phyloP scores from a whole-genome alignment of 2,329 filamentous ascomycete genomes.

The Dothidotthia symphoricarpi region DNA sequence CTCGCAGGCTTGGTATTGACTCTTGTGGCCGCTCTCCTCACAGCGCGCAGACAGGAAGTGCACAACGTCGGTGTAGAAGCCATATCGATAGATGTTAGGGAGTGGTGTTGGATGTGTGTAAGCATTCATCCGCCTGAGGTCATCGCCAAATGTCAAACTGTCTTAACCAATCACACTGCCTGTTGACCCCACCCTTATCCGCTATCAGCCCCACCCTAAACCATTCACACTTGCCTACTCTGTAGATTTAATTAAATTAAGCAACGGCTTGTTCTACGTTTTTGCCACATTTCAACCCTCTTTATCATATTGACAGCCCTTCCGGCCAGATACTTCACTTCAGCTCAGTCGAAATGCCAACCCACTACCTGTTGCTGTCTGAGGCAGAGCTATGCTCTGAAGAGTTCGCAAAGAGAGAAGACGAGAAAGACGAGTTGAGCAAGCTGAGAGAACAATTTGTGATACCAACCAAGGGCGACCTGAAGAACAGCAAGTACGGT shows the following conservation, averaged over 20 bases:
- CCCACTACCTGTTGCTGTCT: conserved; percentile 21
- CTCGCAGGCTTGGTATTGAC: conserved; percentile 2
- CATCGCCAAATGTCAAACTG: conserved; percentile 11
- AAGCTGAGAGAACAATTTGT: conserved; percentile 65
- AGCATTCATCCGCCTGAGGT: conserved; percentile 10
- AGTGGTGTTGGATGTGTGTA: conserved; percentile 1
- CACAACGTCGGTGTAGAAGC: conserved; percentile 31
- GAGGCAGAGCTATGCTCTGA: conserved; percentile 28
- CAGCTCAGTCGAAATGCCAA: conserved; percentile 21
- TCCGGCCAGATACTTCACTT: not conserved
- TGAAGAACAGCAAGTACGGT: conserved; percentile 59
- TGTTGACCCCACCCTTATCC: conserved; percentile 5
- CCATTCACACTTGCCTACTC: too few relatives aligned
- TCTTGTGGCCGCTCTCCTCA: conserved; percentile 7
- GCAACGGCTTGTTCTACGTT: too few relatives aligned
- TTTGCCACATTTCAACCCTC: too few relatives aligned
- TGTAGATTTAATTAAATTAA: too few relatives aligned
- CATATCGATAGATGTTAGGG: conserved; percentile 18
- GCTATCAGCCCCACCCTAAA: too few relatives aligned
- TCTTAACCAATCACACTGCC: conserved; percentile 12
- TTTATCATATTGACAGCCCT: not conserved
- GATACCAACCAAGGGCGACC: conserved; percentile 70
- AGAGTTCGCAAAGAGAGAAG: conserved; percentile 33
- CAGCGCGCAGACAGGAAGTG: conserved; percentile 30
- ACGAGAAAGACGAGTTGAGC: conserved; percentile 41